Percentiles rank a stretch among this genome's conserved stretches.
phyloP scores from a whole-genome alignment of 345 rosid genomes.

The Gossypium sturtianum region DNA sequence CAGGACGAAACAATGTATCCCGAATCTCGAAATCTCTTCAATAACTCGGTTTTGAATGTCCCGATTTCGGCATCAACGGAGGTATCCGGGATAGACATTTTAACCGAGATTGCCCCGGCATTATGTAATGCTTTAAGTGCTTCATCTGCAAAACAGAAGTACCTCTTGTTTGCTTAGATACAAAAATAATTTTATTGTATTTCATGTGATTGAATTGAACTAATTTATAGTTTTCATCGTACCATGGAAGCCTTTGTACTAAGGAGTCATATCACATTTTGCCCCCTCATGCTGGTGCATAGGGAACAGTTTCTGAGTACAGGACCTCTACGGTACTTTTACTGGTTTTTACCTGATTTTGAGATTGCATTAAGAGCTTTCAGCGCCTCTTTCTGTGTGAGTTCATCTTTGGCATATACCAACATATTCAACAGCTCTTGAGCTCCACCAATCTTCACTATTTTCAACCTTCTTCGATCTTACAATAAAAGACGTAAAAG shows the following conservation, averaged over 20 bases:
- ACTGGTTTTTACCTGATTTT: conserved; percentile 35
- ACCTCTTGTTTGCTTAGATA: background rate
- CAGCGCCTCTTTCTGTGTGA: too few relatives aligned
- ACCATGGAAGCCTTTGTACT: too few relatives aligned
- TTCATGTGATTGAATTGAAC: background rate
- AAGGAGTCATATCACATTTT: too few relatives aligned
- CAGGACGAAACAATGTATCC: conserved; percentile 23
- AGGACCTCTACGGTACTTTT: too few relatives aligned
- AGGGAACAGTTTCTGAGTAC: too few relatives aligned
- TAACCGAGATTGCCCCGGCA: conserved; percentile 47
- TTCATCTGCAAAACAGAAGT: conserved; percentile 46
- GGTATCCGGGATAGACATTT: conserved; percentile 50
- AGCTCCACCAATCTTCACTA: too few relatives aligned
- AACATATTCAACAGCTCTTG: too few relatives aligned
- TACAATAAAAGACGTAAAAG: too few relatives aligned
- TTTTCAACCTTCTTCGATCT: too few relatives aligned
- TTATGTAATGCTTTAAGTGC: conserved; percentile 50
- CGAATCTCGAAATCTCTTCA: conserved; percentile 57
- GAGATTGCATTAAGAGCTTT: conserved; percentile 70
- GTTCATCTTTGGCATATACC: too few relatives aligned
- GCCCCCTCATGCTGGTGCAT: too few relatives aligned
- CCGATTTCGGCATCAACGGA: conserved; percentile 44
- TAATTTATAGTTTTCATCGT: background rate
- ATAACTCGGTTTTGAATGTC: conserved; percentile 45
- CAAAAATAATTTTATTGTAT: too few relatives aligned